A percentile compares a stretch with the other conserved stretches of the same genome.
Conservation (phyloP, 2,329 filamentous ascomycete genomes). For the Paracoccidioides brasiliensis region DNA sequence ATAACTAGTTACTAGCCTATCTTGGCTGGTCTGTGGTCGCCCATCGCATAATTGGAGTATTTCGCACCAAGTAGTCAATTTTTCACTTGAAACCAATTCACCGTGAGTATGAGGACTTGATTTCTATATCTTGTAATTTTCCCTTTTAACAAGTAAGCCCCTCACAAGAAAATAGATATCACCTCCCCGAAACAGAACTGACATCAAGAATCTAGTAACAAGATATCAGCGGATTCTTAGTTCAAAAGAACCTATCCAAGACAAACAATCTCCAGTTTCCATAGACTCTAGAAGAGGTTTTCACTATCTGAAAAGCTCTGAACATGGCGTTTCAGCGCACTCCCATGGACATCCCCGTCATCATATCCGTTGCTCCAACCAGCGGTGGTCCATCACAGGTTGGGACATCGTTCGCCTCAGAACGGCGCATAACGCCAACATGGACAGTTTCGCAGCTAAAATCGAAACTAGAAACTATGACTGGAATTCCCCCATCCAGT, state of each 20-base stretch:
- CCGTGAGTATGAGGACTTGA: too few relatives aligned
- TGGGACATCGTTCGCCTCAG: slow-evolving; percentile 46
- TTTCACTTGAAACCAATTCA: too few relatives aligned
- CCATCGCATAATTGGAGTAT: too few relatives aligned
- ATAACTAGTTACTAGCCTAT: too few relatives aligned
- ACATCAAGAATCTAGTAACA: neutral
- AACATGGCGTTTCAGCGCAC: slow-evolving; percentile 26
- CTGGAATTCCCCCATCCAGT: slow-evolving; percentile 68
- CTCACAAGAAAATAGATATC: neutral
- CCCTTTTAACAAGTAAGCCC: neutral
- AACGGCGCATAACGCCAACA: slow-evolving; percentile 81
- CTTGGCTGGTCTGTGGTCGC: too few relatives aligned
- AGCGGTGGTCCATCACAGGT: slow-evolving; percentile 8
- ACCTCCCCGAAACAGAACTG: neutral
- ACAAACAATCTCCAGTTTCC: neutral
- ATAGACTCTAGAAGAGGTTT: neutral
- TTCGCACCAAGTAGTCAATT: too few relatives aligned
- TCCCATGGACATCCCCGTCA: slow-evolving; percentile 27
- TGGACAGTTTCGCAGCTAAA: slow-evolving; percentile 83
- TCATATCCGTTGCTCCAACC: slow-evolving; percentile 23
- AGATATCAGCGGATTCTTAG: neutral
- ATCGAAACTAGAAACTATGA: slow-evolving; percentile 79
- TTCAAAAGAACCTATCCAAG: neutral
- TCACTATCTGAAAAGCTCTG: slow-evolving; percentile 3
- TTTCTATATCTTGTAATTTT: too few relatives aligned